Evolutionary conservation across 179 eudicot species (phyloP).

Genomic region (Pouteria campechiana): DNA sequence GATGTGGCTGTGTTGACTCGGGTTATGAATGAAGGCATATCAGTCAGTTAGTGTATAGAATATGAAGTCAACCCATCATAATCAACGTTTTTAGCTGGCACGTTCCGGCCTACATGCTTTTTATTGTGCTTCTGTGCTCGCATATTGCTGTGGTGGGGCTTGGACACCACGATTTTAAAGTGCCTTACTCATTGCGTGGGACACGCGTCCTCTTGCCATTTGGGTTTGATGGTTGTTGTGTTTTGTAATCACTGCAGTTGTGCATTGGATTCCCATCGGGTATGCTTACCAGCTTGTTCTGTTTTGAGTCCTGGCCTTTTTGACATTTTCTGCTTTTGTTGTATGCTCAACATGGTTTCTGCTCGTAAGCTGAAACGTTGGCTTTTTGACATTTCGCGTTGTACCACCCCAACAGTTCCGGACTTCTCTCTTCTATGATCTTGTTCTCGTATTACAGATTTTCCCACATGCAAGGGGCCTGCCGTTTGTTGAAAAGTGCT

Average conservation of each 20-base stretch:
- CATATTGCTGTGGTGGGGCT: slow-evolving; percentile 1
- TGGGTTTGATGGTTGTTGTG: not conserved
- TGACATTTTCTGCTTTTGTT: no score
- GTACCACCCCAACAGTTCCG: no score
- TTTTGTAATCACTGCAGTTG: slow-evolving; percentile 1
- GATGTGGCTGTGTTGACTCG: not conserved
- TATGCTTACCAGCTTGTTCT: no score
- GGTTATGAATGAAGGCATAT: not conserved
- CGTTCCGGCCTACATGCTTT: no score
- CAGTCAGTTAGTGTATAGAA: not conserved
- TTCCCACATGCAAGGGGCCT: no score
- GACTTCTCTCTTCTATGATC: no score
- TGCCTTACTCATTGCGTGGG: slow-evolving; percentile 1
- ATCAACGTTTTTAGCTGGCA: not conserved
- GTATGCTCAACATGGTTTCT: no score
- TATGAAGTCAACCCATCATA: slow-evolving; percentile 1
- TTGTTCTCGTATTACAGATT: no score
- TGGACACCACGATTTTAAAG: slow-evolving; percentile 5
- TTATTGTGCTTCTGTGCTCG: not conserved
- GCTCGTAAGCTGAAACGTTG: no score
- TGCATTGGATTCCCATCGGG: slow-evolving; percentile 11
- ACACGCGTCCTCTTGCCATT: not conserved
- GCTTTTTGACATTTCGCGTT: no score
- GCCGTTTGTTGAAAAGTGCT: no score
- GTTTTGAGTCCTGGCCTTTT: no score